Evolutionary conservation across 2,329 filamentous ascomycete genomes (phyloP).

Genomic region (Beauveria sp.): DNA sequence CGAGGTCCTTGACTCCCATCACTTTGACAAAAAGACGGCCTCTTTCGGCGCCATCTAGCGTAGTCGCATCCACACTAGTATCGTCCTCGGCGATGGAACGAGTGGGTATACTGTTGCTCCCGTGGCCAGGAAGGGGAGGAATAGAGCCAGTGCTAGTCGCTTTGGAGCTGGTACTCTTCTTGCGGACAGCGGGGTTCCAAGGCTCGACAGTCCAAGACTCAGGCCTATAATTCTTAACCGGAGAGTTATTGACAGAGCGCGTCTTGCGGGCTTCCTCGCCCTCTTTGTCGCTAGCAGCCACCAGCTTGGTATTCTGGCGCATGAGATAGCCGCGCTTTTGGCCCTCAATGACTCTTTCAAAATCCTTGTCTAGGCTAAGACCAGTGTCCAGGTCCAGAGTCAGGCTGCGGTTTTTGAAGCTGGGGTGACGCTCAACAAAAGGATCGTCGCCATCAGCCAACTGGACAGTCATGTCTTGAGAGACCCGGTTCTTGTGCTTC

Average conservation of each 20-base stretch:
- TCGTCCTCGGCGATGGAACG: conserved; percentile 66
- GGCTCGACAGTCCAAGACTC: conserved; percentile 96
- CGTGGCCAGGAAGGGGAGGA: conserved; percentile 80
- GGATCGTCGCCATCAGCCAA: conserved; percentile 29
- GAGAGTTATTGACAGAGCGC: conserved; percentile 59
- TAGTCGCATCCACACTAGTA: conserved; percentile 43
- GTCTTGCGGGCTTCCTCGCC: conserved; percentile 46
- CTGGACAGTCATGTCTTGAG: conserved; percentile 37
- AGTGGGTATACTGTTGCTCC: conserved; percentile 61
- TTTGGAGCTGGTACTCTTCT: conserved; percentile 50
- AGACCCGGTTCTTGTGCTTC: conserved; percentile 49
- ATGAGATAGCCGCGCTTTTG: conserved; percentile 99
- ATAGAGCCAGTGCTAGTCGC: conserved; percentile 48
- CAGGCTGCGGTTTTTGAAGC: conserved; percentile 75
- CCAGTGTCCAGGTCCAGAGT: conserved; percentile 76
- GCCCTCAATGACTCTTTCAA: conserved; percentile 87
- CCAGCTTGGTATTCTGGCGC: conserved; percentile 96
- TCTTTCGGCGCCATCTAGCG: conserved; percentile 76
- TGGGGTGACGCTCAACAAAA: conserved; percentile 55
- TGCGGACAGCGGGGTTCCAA: conserved; percentile 78
- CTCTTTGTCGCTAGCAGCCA: conserved; percentile 79
- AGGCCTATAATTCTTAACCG: conserved; percentile 68
- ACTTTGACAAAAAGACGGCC: conserved; percentile 96
- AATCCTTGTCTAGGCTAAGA: conserved; percentile 83
- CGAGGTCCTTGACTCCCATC: conserved; percentile 93